Base-by-base conservation (phyloP, 2,329 filamentous ascomycete genomes). In the Macroventuria anomochaeta region DNA sequence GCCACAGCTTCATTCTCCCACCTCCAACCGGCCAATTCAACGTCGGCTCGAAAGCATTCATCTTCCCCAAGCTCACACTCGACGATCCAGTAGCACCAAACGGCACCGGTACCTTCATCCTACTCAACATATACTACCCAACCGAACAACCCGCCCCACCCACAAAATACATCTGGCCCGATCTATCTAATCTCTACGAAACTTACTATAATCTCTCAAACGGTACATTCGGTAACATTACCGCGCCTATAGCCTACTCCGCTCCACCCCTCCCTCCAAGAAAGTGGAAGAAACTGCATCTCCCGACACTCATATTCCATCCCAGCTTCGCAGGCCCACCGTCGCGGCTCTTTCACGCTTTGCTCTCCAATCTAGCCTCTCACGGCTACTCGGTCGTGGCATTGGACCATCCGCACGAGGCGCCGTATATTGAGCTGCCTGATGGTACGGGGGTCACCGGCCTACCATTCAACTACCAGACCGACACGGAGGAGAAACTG, bases 391-490 rank as follows among this genome's bases (percentile, higher is more conserved):
- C 55, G 7, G 39, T 62, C n/a, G 40, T 62, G 10, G 55, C 49
- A 10, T 26, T 62, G 2, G 62, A 62, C 32, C 62, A 64, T 34
- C 62, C 62, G 1, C 53, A 57, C 46, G 62, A 64, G 37, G 50
- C 55, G 31, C 59, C 59, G 12, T 64, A 57, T 28, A 31, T 64
- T 3, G 29, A 59, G 25, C 57, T 58, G 5, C 59, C 62, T 2
- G 28, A 64, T 21, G 53, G 57, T 17, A 61, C 57, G 0, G 39
- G 28, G 8, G 33, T 58, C 26, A 5, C 31, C 7, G 57, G 53
- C 10, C 26, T 53, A 11, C 25, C 42, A 6, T 43, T 58, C 13
- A 31, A 44, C 44, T 53, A 39, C 15, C 23, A 37, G 10, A 33
- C 33, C 2, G 15, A 33, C 11, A 37, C 38, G 2, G 13, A 48